Base-by-base conservation (phyloP, 192 early-diverging fungal genomes). In the Spizellomyces sp. region DNA sequence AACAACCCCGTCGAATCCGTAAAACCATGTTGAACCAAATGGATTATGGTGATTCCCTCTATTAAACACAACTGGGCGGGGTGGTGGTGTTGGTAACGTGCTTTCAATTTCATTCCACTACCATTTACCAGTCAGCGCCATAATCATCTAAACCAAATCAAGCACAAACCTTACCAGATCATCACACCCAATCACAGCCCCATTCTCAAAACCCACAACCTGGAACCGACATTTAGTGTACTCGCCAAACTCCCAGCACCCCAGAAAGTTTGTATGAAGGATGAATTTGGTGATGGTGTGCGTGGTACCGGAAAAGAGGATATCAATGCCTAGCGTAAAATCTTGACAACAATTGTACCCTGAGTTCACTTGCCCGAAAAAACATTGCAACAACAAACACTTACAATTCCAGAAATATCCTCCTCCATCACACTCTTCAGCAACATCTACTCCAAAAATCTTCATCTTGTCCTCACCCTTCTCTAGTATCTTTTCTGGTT, bases 401-500 rank as follows among this genome's bases (percentile, higher is more conserved):
- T 10, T 67, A 76, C 75, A 93, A 66, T 91, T 90, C 78, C 88
- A 91, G 77, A 91, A 90, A 60, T 91, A 93, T 68, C 88, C 90
- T 7, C 66, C 62, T 46, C 42, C 48, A n/a, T 21, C 43, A 21
- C 45, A 61, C 17, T 45, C 56, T 42, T 64, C 42, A 27, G 71
- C 76, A 15, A 48, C 69, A 36, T 36, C 27, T 4, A 77, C 79
- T 17, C 82, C 84, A 56, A 90, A 89, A 17, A 91, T 91, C 44
- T 81, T 79, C 88, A 91, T 90, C 74, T 90, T 86, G 61, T 91
- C 90, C 41, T 89, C 86, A 62, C 89, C 82, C 72, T 90, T 92
- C 58, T 83, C 87, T 42, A 90, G 87, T 4, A 85, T 77, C 19
- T 80, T 71, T 7, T 84, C 78, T 0, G 91, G 90, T 43, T 83